These are phyloP conservation scores for Candida orba DNA, from an alignment of 805 yeast species.

Conservation along the genomic window DNA sequence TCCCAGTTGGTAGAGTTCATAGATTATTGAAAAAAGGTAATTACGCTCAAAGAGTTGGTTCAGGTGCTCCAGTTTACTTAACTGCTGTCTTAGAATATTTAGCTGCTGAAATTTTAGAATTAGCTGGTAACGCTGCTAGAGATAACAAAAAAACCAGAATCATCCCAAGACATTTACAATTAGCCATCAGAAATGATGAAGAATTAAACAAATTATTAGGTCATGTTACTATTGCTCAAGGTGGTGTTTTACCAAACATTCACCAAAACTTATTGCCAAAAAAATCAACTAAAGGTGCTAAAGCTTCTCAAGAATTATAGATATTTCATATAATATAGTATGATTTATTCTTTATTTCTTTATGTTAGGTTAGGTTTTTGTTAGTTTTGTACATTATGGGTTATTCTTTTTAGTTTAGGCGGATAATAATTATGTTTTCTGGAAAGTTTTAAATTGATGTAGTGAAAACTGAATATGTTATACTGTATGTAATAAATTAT, in stretches of 20 bases:
- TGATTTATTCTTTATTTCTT: constrained; percentile 7
- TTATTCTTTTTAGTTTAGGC: constrained; percentile 15
- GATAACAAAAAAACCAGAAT: constrained; percentile 94
- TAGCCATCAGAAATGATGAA: constrained; percentile 97
- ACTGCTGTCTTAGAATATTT: constrained; percentile 96
- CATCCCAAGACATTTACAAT: constrained; percentile 93
- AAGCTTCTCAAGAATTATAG: constrained; percentile 56
- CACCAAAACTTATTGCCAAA: constrained; percentile 88
- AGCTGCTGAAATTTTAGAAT: constrained; percentile 95
- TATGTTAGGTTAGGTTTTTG: constrained; percentile 10
- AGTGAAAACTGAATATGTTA: not conserved
- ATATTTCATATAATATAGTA: not conserved
- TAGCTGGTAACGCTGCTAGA: constrained; percentile 98
- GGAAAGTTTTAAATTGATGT: constrained; percentile 4
- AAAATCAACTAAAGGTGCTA: constrained; percentile 52
- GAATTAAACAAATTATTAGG: constrained; percentile 89
- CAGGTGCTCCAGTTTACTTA: constrained; percentile 98
- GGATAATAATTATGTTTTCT: constrained; percentile 15
- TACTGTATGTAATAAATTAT: too few species aligned
- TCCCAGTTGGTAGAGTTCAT: constrained; percentile 99
- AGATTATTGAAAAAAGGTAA: constrained; percentile 94
- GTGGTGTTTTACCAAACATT: constrained; percentile 85
- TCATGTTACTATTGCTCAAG: constrained; percentile 94
- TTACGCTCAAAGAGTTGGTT: constrained; percentile 98
- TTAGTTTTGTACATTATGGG: constrained; percentile 18